These are phyloP conservation scores for Colletotrichum caudatum DNA, from an alignment of 2,329 filamentous ascomycete species.

Conservation along the genomic window DNA sequence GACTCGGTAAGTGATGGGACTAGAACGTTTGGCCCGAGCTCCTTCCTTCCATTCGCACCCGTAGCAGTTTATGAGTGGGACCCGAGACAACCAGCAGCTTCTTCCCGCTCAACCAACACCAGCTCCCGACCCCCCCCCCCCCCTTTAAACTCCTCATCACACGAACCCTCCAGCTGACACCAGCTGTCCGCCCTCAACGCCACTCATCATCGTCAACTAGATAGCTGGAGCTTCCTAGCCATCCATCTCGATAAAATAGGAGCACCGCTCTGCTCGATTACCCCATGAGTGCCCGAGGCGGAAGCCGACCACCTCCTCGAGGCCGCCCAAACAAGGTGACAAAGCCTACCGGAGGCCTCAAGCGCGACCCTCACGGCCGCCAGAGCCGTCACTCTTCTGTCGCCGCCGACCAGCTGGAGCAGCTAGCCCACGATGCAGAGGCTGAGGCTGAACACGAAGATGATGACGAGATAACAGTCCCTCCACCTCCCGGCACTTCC, in stretches of 20 bases:
- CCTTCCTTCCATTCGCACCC: conserved; percentile 14
- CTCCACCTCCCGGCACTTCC: conserved; percentile 14
- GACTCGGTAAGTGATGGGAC: conserved; percentile 8
- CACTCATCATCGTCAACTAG: conserved; percentile 31
- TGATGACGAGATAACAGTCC: conserved; percentile 37
- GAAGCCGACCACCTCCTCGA: conserved; percentile 48
- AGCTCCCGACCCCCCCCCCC: conserved; percentile 31
- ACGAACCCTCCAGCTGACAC: conserved; percentile 37
- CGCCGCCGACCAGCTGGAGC: conserved; percentile 51
- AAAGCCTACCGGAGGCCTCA: conserved; percentile 50
- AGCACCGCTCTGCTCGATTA: conserved; percentile 18
- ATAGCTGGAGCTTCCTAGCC: conserved; percentile 23
- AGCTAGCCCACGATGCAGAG: conserved; percentile 44
- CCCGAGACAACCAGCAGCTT: conserved; percentile 27
- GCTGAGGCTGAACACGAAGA: conserved; percentile 44
- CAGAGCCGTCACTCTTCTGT: conserved; percentile 48
- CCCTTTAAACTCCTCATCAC: conserved; percentile 39
- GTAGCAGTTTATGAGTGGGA: conserved; percentile 29
- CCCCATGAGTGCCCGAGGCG: conserved; percentile 42
- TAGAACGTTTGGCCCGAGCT: conserved; percentile 46
- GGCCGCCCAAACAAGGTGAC: conserved; percentile 59
- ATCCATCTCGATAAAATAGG: conserved; percentile 39
- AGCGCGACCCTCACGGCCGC: conserved; percentile 43
- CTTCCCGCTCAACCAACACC: conserved; percentile 37
- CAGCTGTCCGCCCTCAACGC: conserved; percentile 38